Conservation (phyloP, 208 protist genomes). For the Leishmania major region DNA sequence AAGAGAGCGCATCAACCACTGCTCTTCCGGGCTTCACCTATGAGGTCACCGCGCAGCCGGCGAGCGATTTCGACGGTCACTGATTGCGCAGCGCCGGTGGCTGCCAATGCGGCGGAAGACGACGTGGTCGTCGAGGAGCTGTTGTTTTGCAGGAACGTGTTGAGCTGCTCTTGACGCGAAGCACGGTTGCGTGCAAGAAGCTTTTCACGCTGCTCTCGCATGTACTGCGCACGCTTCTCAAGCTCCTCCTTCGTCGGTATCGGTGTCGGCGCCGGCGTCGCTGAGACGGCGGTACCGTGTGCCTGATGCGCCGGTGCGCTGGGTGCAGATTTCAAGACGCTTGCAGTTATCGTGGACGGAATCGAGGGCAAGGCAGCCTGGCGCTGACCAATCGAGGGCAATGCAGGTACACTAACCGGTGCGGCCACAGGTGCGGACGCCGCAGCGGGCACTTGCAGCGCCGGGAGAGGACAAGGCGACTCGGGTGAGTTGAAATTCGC, state of each 20-base stretch:
- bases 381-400: slow-evolving; percentile 18
- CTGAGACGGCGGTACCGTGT: not conserved
- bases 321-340: not conserved
- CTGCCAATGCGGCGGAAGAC: not conserved
- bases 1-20: not conserved
- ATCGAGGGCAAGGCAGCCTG: slow-evolving; percentile 26
- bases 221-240: slow-evolving; percentile 71
- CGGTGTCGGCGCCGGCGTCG: not conserved
- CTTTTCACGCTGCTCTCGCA: slow-evolving; percentile 83
- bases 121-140: not conserved
- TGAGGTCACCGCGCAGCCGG: slow-evolving; percentile 80
- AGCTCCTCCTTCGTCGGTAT: slow-evolving; percentile 70
- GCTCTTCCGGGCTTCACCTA: slow-evolving; percentile 59
- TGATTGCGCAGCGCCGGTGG: slow-evolving; percentile 38
- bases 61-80: slow-evolving; percentile 85
- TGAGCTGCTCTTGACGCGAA: slow-evolving; percentile 69
- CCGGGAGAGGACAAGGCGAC: not conserved
- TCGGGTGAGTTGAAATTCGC: slow-evolving; percentile 21
- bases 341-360: not conserved
- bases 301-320: not conserved
- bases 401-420: not conserved
- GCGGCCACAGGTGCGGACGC: not conserved
- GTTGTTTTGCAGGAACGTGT: slow-evolving; percentile 57
- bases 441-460: slow-evolving; percentile 9
- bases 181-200: slow-evolving; percentile 81